phyloP scores from a whole-genome alignment of 2,329 filamentous ascomycete species.

The Arachnomyces sp. region DNA sequence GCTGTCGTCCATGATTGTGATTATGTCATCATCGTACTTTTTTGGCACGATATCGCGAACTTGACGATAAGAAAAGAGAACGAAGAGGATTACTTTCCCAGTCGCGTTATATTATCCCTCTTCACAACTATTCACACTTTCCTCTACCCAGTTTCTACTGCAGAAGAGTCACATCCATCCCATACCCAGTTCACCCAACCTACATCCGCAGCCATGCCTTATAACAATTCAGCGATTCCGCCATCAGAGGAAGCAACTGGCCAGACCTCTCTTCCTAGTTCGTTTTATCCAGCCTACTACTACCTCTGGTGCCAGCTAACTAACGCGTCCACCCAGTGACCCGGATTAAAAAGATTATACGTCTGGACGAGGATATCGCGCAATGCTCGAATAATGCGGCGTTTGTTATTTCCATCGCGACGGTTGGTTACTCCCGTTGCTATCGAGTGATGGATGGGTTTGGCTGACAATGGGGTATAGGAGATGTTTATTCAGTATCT shows the following conservation, averaged over 20 bases:
- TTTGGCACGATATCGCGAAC: too few relatives aligned
- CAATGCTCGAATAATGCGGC: conserved; percentile 89
- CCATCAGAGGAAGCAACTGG: conserved; percentile 76
- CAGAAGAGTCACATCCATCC: too few relatives aligned
- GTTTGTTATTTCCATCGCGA: conserved; percentile 86
- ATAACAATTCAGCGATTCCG: conserved; percentile 77
- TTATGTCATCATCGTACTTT: too few relatives aligned
- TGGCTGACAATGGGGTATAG: conserved; percentile 35
- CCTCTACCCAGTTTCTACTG: too few relatives aligned
- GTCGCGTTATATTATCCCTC: too few relatives aligned
- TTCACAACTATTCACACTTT: too few relatives aligned
- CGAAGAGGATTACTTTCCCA: too few relatives aligned
- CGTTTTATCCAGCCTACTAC: conserved; percentile 28
- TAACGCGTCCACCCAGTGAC: conserved; percentile 55
- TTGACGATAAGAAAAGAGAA: too few relatives aligned
- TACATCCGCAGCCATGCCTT: conserved; percentile 58
- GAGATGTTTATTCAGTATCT: conserved; percentile 96
- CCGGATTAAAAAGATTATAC: conserved; percentile 91
- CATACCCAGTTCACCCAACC: neutral
- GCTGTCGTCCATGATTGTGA: too few relatives aligned
- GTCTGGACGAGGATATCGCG: conserved; percentile 73
- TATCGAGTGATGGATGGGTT: conserved; percentile 3
- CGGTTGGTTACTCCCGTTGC: conserved; percentile 45
- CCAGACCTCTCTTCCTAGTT: conserved; percentile 75
- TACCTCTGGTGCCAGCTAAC: neutral